These are phyloP conservation scores for Rhizopus arrhizus DNA, from an alignment of 371 early-diverging fungal genomes.

Conservation along the genomic window DNA sequence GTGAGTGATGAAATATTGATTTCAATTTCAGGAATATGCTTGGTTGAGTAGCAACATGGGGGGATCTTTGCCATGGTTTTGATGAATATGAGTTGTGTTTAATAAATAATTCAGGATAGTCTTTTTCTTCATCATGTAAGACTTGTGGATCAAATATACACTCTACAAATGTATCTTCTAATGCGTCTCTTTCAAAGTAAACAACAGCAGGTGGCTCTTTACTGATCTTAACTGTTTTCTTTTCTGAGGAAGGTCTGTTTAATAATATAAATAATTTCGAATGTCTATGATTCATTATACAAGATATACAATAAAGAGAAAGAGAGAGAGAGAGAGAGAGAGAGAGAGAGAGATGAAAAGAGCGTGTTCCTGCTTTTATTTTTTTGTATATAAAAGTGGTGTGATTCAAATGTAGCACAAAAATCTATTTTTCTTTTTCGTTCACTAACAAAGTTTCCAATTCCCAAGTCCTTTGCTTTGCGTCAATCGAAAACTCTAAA, in stretches of 20 bases:
- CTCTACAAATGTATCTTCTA: slow-evolving; percentile 39
- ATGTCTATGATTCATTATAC: neutral
- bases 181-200: slow-evolving; percentile 38
- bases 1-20: slow-evolving; percentile 7
- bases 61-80: slow-evolving; percentile 47
- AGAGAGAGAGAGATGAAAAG: neutral
- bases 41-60: slow-evolving; percentile 4
- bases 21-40: slow-evolving; percentile 11
- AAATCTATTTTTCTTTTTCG: slow-evolving; percentile 11
- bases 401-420: neutral
- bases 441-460: slow-evolving; percentile 14
- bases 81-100: neutral
- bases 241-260: slow-evolving; percentile 7
- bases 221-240: slow-evolving; percentile 46
- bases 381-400: slow-evolving; percentile 7
- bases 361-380: neutral
- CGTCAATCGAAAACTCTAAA: slow-evolving; percentile 85
- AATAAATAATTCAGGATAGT: slow-evolving; percentile 40
- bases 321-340: neutral
- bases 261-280: neutral
- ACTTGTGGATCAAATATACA: slow-evolving; percentile 52
- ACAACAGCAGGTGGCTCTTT: slow-evolving; percentile 48
- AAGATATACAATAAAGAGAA: neutral
- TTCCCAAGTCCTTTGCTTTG: slow-evolving; percentile 64
- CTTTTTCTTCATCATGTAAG: slow-evolving; percentile 46